Conservation (phyloP, 495 filamentous ascomycete species). For the Aspergillus biplanus region DNA sequence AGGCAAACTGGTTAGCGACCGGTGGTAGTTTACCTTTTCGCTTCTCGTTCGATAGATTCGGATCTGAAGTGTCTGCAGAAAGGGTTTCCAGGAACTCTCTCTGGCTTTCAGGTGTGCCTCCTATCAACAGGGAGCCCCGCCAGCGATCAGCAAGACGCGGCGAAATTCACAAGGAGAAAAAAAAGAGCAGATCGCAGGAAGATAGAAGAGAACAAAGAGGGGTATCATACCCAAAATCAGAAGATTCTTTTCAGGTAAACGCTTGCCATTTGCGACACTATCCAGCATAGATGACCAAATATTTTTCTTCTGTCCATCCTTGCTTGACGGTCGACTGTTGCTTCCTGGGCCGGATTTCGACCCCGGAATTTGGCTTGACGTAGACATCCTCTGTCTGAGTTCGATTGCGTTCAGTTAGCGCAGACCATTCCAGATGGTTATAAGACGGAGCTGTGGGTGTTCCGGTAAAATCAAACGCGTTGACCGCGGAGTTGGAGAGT, state of each 20-base stretch:
- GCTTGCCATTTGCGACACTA: conserved; percentile 85
- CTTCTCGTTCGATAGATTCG: conserved; percentile 57
- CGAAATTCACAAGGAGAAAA: conserved; percentile 14
- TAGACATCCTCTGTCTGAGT: conserved; percentile 48
- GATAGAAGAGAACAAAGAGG: not conserved
- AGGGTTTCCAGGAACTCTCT: conserved; percentile 87
- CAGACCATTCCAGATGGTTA: conserved; percentile 37
- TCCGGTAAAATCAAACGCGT: conserved; percentile 29
- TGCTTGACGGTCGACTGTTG: conserved; percentile 59
- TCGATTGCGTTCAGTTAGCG: conserved; percentile 42
- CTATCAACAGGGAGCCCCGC: conserved; percentile 42
- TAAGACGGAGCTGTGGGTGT: conserved; percentile 8
- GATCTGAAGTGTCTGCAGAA: conserved; percentile 61
- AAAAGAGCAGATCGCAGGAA: not conserved
- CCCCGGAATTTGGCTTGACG: conserved; percentile 43
- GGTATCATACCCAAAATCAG: conserved; percentile 72
- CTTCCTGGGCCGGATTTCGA: conserved; percentile 36
- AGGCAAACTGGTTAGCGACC: conserved; percentile 88
- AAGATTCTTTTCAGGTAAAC: conserved; percentile 89
- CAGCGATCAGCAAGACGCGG: conserved; percentile 25
- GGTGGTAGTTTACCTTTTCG: conserved; percentile 71
- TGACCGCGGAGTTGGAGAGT: conserved; percentile 9
- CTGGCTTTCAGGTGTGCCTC: conserved; percentile 86
- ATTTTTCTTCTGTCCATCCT: conserved; percentile 81
- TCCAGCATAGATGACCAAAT: conserved; percentile 96